Base-by-base conservation (phyloP, 805 yeast species). In the Sugiyamaella floridensis region DNA sequence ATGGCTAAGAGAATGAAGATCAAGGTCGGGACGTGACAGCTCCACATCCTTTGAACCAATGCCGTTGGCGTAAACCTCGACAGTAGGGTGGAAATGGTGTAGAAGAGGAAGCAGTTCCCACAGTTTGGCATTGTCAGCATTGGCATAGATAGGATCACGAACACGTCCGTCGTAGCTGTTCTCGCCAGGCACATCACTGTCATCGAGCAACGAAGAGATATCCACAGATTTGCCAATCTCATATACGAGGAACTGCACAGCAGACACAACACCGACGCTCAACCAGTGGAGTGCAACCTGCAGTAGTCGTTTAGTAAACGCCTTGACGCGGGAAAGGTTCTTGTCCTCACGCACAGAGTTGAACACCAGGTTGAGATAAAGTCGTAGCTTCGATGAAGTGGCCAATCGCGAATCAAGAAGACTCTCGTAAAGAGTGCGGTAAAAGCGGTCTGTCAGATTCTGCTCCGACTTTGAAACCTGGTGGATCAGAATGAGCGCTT, bases 81-180 rank as follows among this genome's bases (percentile, higher is more conserved):
- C 86, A 0, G 97, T 87, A 40, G 99, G 99, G 67, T 93, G 99
- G 74, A 80, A 93, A 71, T 92, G 97, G 54, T 76, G 74, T 48
- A 82, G 65, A 64, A 93, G 84, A 34, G 81, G 85, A 42, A 75
- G 71, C 10, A 89, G 66, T 71, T 93, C 99, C 97, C 97, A 93
- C 48, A 92, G 69, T 1, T 92, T 83, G 0, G 96, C 75, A 47
- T 76, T 77, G 44, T 81, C 82, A 4, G 97, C 97, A 66, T 87
- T 78, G n/a, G 97, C 88, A 65, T 70, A 89, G 58, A 79, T 76
- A n/a, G 99, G 99, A 66, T 93, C 98, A 67, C 98, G 81, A 65
- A 87, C 88, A 63, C 82, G 82, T 37, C 95, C 81, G 68, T 93
- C 97, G 66, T 93, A 93, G 11, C 53, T 48, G 10, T 57, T 59